A percentile compares a stretch with the other conserved stretches of the same genome.
Evolutionary conservation across 1,139 yeast genomes (phyloP).

Genomic region (Pichia sp.): DNA sequence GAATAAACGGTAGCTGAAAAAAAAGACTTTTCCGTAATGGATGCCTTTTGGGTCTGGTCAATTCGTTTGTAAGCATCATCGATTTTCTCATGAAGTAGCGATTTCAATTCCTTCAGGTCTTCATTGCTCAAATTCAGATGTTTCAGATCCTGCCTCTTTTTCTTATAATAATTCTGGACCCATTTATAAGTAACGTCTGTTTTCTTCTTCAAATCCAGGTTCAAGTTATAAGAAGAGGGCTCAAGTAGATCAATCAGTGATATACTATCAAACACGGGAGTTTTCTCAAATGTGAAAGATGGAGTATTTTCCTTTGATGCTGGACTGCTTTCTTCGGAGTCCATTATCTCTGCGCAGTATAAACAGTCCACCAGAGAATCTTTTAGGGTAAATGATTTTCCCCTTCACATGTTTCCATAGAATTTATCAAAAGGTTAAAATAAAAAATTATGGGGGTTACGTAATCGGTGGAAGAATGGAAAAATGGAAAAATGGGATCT

Average conservation of each 20-base stretch:
- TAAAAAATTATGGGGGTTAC: too few relatives aligned
- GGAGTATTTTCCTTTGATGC: slow-evolving; percentile 2
- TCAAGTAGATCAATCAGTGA: slow-evolving; percentile 31
- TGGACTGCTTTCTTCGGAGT: neutral
- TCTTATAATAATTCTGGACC: slow-evolving; percentile 15
- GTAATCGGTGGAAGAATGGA: too few relatives aligned
- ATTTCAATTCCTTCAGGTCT: slow-evolving; percentile 26
- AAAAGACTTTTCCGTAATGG: slow-evolving; percentile 72
- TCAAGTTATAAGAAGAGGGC: slow-evolving; percentile 22
- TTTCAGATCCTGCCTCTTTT: slow-evolving; percentile 7
- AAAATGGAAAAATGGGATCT: too few relatives aligned
- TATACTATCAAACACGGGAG: slow-evolving; percentile 23
- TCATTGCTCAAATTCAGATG: slow-evolving; percentile 16
- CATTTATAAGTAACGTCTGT: slow-evolving; percentile 14
- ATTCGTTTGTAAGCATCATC: slow-evolving; percentile 52
- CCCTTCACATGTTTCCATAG: too few relatives aligned
- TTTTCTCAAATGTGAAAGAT: slow-evolving; percentile 2
- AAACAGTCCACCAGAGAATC: too few relatives aligned
- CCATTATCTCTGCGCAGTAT: too few relatives aligned
- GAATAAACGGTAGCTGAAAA: slow-evolving; percentile 67
- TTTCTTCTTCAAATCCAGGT: slow-evolving; percentile 24
- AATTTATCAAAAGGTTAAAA: too few relatives aligned
- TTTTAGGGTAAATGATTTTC: too few relatives aligned
- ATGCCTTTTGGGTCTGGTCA: slow-evolving; percentile 41
- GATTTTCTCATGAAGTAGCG: slow-evolving; percentile 30